Conservation (phyloP, 75 land plant genomes). For the Pseudotsuga menziesii region DNA sequence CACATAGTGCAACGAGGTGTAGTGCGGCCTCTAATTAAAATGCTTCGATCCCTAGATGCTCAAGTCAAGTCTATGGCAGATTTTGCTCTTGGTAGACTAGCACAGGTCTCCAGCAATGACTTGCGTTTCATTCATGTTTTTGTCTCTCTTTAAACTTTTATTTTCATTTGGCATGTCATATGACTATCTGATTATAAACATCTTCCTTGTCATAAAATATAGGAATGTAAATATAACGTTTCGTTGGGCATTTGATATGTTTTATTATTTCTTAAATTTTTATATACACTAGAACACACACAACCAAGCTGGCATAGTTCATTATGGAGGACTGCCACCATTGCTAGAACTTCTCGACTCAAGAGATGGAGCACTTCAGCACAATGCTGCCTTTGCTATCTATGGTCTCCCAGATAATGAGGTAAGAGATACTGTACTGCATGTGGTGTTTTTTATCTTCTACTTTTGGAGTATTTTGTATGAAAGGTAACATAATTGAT, state of each 20-base stretch:
- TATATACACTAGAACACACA: slow-evolving; percentile 52
- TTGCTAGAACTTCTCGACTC: slow-evolving; percentile 91
- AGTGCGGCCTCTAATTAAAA: slow-evolving; percentile 75
- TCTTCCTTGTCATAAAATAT: no score
- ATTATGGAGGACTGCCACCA: slow-evolving; percentile 83
- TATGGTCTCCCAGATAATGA: slow-evolving; percentile 99
- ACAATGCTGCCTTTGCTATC: slow-evolving; percentile 96
- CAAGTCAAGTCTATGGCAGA: slow-evolving; percentile 95
- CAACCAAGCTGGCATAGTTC: slow-evolving; percentile 97
- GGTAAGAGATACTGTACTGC: slow-evolving; percentile 27
- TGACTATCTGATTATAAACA: no score
- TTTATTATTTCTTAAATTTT: no score
- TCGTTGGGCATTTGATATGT: no score
- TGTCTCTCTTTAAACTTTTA: no score
- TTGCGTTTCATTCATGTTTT: no score
- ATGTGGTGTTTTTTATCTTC: neutral
- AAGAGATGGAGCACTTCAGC: slow-evolving; percentile 87
- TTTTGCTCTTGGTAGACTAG: slow-evolving; percentile 94
- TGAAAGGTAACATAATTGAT: no score
- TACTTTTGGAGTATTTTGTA: neutral
- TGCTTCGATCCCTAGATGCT: slow-evolving; percentile 83
- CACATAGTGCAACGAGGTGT: slow-evolving; percentile 99
- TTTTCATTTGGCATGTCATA: no score
- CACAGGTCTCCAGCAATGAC: slow-evolving; percentile 69
- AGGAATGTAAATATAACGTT: no score